phyloP scores from a whole-genome alignment of 108 stramenopile species.

The Skeletonema costatum region DNA sequence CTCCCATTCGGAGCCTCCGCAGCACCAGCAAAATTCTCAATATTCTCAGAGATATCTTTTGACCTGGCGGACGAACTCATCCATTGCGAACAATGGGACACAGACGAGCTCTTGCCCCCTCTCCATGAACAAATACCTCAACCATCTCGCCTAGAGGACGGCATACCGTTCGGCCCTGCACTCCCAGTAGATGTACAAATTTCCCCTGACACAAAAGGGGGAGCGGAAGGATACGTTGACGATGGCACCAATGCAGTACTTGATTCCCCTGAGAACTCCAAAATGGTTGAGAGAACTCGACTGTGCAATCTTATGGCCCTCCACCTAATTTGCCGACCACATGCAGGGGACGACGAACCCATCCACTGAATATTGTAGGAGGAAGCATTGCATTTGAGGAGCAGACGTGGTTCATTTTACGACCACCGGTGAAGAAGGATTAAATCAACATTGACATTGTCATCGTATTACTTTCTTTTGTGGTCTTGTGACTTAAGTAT shows the following conservation, averaged over 20 bases:
- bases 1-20: constrained; percentile 22
- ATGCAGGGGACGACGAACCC: not conserved
- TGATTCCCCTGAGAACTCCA: not conserved
- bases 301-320: constrained; percentile 3
- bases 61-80: constrained; percentile 20
- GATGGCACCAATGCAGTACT: constrained; percentile 1
- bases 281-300: not conserved
- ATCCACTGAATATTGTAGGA: not conserved
- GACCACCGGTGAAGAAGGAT: too few species aligned
- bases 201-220: not conserved
- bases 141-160: not conserved
- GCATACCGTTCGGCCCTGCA: not conserved
- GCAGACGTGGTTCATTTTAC: too few species aligned
- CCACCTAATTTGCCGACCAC: not conserved
- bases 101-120: not conserved
- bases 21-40: constrained; percentile 14
- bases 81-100: constrained; percentile 4
- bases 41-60: constrained; percentile 12
- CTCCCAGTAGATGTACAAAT: constrained; percentile 4
- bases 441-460: too few species aligned
- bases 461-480: too few species aligned
- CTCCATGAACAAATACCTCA: not conserved
- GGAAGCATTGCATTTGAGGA: too few species aligned
- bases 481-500: too few species aligned
- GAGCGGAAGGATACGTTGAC: constrained; percentile 11